Conservation (phyloP, 306 rosid genomes). For the Quercus parvula region DNA sequence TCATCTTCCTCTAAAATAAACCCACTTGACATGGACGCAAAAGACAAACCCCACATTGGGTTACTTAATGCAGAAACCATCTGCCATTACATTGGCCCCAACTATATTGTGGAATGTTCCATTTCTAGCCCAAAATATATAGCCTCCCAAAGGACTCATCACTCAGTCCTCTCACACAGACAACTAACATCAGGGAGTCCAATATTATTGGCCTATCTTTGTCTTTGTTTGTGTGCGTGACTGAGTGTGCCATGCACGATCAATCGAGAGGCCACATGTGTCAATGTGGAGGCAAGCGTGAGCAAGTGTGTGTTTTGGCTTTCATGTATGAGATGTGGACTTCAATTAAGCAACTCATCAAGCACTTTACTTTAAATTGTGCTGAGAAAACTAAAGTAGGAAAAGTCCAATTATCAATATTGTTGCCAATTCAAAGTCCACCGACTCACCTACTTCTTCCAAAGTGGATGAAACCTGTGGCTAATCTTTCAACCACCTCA, state of each 20-base stretch:
- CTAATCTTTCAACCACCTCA: neutral
- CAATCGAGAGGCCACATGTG: constrained; percentile 14
- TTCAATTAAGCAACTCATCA: too few relatives aligned
- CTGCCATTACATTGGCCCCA: neutral
- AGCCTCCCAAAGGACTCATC: too few relatives aligned
- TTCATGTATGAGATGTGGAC: neutral
- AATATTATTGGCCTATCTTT: neutral
- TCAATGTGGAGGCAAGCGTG: neutral
- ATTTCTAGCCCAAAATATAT: neutral
- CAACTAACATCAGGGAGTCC: neutral
- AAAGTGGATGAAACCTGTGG: neutral
- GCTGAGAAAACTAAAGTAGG: too few relatives aligned
- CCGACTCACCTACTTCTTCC: too few relatives aligned
- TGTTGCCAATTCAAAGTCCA: neutral
- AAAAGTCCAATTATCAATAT: neutral
- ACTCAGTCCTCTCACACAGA: too few relatives aligned
- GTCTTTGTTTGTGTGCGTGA: neutral
- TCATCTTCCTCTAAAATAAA: too few relatives aligned
- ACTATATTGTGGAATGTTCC: neutral
- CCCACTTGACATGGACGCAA: too few relatives aligned
- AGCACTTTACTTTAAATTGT: too few relatives aligned
- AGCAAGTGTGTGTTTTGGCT: neutral
- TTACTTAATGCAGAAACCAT: too few relatives aligned
- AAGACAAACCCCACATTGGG: too few relatives aligned
- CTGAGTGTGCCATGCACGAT: constrained; percentile 22